Conservation (phyloP, 2,329 filamentous ascomycete species). For the Exophiala phaeomuriformis region DNA sequence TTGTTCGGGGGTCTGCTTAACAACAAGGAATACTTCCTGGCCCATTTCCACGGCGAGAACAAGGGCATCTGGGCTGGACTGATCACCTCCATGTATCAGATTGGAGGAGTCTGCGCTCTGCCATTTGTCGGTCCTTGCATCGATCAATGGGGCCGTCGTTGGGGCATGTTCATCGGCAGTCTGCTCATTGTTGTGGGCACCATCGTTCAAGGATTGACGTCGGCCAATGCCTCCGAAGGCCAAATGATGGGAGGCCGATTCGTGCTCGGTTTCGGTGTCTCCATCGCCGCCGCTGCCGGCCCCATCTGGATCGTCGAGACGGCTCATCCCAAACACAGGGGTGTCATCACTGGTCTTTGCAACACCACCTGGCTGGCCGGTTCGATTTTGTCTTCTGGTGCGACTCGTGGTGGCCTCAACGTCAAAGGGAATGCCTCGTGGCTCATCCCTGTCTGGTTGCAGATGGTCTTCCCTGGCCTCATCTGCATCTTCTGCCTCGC, state of each 20-base stretch:
- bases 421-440: slow-evolving; percentile 42
- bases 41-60: slow-evolving; percentile 38
- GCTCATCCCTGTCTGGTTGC: slow-evolving; percentile 52
- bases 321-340: slow-evolving; percentile 56
- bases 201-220: slow-evolving; percentile 43
- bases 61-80: slow-evolving; percentile 41
- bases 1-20: slow-evolving; percentile 48
- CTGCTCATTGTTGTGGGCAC: slow-evolving; percentile 47
- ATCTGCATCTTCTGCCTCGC: slow-evolving; percentile 47
- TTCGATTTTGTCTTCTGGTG: slow-evolving; percentile 49
- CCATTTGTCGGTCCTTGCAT: slow-evolving; percentile 42
- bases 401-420: slow-evolving; percentile 43
- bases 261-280: slow-evolving; percentile 51
- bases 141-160: slow-evolving; percentile 46
- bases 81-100: slow-evolving; percentile 44
- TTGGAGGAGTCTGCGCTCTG: slow-evolving; percentile 40
- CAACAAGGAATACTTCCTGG: slow-evolving; percentile 40
- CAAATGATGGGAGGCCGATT: slow-evolving; percentile 54
- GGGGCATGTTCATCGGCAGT: slow-evolving; percentile 52
- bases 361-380: slow-evolving; percentile 46
- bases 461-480: slow-evolving; percentile 41
- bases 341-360: slow-evolving; percentile 54
- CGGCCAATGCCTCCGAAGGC: slow-evolving; percentile 35
- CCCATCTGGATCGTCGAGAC: slow-evolving; percentile 60
- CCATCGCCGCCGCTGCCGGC: slow-evolving; percentile 52